Evolutionary conservation across 2,329 filamentous ascomycete species (phyloP).

Genomic region (Chaetoscypha palmicola): DNA sequence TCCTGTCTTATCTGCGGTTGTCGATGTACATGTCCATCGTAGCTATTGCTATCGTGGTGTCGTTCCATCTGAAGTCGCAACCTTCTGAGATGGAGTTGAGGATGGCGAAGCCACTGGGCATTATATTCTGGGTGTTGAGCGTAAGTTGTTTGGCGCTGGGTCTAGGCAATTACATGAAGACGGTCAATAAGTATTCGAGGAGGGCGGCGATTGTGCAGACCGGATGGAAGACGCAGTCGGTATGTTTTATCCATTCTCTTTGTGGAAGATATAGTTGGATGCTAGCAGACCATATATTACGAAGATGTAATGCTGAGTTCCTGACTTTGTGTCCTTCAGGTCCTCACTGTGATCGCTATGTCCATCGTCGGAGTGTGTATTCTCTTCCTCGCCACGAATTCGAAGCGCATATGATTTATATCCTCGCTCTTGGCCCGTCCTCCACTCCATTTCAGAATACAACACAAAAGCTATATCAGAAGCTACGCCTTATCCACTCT

Average conservation of each 20-base stretch:
- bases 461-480: too few species aligned
- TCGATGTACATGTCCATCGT: slow-evolving; percentile 83
- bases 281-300: background rate
- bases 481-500: too few species aligned
- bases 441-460: too few species aligned
- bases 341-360: slow-evolving; percentile 54
- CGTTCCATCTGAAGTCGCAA: slow-evolving; percentile 77
- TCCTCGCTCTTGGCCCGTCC: too few species aligned
- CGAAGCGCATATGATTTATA: slow-evolving; percentile 20
- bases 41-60: slow-evolving; percentile 81
- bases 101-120: slow-evolving; percentile 76
- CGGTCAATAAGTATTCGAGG: slow-evolving; percentile 71
- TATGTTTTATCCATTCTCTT: slow-evolving; percentile 33
- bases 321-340: slow-evolving; percentile 36
- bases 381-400: slow-evolving; percentile 46
- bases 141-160: slow-evolving; percentile 71
- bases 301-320: background rate
- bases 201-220: slow-evolving; percentile 81
- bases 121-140: slow-evolving; percentile 80
- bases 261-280: background rate
- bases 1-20: slow-evolving; percentile 24
- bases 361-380: slow-evolving; percentile 61
- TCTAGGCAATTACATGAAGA: slow-evolving; percentile 78
- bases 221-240: slow-evolving; percentile 85
- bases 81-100: slow-evolving; percentile 65